Conservation (phyloP, 768 basidiomycete genomes). For the Myochromella boudieri region DNA sequence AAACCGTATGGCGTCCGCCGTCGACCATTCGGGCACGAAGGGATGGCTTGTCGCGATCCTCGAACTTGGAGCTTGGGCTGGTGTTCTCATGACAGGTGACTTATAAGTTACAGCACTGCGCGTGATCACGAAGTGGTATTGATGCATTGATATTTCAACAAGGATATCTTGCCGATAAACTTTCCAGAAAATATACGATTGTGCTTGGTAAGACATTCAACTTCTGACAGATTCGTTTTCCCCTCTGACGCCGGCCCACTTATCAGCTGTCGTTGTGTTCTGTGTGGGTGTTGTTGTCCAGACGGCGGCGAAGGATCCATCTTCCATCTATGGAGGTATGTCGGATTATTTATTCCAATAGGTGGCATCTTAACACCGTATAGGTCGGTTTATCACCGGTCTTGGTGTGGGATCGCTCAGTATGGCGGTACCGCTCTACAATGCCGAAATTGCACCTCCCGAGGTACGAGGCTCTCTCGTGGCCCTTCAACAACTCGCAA, state of each 20-base stretch:
- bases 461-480: slow-evolving; percentile 82
- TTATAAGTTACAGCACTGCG: not conserved
- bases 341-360: not conserved
- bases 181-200: slow-evolving; percentile 75
- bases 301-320: slow-evolving; percentile 52
- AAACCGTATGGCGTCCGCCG: slow-evolving; percentile 55
- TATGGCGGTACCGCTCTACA: slow-evolving; percentile 84
- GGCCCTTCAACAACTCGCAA: slow-evolving; percentile 79
- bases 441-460: slow-evolving; percentile 69
- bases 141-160: not conserved
- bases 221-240: not conserved
- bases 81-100: slow-evolving; percentile 65
- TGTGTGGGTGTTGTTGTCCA: slow-evolving; percentile 76
- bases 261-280: slow-evolving; percentile 57
- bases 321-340: slow-evolving; percentile 65
- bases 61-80: slow-evolving; percentile 76
- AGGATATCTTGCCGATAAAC: slow-evolving; percentile 66
- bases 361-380: not conserved
- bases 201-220: slow-evolving; percentile 44
- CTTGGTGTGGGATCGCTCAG: slow-evolving; percentile 79
- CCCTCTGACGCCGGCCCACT: slow-evolving; percentile 11
- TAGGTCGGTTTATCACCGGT: slow-evolving; percentile 74
- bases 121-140: not conserved
- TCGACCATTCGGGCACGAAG: slow-evolving; percentile 49
- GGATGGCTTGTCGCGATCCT: slow-evolving; percentile 77